Evolutionary conservation across 2,329 filamentous ascomycete species (phyloP).

Genomic region (Colletotrichum destructivum): DNA sequence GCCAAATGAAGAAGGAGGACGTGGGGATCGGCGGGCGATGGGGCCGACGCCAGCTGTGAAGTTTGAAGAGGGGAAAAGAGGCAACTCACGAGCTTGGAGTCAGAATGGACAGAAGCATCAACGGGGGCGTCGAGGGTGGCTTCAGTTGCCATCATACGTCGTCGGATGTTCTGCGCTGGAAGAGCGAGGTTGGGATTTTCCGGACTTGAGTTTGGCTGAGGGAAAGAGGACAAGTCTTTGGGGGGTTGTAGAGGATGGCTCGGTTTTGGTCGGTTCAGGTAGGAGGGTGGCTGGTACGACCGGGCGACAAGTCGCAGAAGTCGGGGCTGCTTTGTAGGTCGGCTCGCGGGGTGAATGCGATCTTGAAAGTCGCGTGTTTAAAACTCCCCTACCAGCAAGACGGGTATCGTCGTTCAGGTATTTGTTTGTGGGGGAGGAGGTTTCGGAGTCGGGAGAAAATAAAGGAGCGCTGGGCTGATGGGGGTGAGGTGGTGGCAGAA

Average conservation of each 20-base stretch:
- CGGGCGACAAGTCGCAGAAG: constrained; percentile 34
- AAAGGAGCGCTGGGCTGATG: constrained; percentile 37
- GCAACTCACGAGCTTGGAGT: constrained; percentile 62
- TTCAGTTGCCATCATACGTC: constrained; percentile 78
- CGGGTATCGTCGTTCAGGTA: constrained; percentile 29
- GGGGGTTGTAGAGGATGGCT: constrained; percentile 7
- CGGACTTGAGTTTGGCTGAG: constrained; percentile 41
- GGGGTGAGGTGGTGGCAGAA: constrained; percentile 35
- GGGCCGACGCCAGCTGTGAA: constrained; percentile 29
- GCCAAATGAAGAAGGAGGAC: constrained; percentile 6
- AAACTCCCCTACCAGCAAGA: constrained; percentile 33
- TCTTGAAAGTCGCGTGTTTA: constrained; percentile 28
- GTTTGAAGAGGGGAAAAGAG: constrained; percentile 20
- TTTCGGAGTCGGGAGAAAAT: constrained; percentile 20
- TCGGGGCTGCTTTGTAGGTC: constrained; percentile 45
- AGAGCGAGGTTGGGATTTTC: constrained; percentile 50
- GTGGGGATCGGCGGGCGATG: constrained; percentile 20
- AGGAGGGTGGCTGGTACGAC: constrained; percentile 19
- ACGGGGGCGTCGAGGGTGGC: constrained; percentile 67
- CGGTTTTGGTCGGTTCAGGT: not conserved
- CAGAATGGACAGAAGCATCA: constrained; percentile 67
- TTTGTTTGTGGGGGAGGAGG: constrained; percentile 5
- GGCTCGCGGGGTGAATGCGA: constrained; percentile 47
- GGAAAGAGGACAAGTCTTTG: constrained; percentile 29
- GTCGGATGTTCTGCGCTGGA: constrained; percentile 49